These are phyloP conservation scores for Starmerella etchellsii DNA, from an alignment of 805 yeast species.

Conservation along the genomic window DNA sequence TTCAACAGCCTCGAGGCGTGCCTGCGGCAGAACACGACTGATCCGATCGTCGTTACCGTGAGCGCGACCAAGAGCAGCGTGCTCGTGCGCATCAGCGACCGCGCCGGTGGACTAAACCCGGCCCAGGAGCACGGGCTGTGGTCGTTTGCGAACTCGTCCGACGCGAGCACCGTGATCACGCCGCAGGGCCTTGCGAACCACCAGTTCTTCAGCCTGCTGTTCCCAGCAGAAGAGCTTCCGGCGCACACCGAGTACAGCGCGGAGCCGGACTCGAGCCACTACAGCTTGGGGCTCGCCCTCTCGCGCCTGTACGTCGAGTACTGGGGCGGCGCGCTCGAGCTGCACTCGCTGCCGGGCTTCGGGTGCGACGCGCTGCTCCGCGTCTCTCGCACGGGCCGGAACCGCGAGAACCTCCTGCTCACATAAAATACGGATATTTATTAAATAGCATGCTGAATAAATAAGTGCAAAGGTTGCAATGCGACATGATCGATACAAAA, in stretches of 20 bases:
- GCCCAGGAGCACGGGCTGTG: slow-evolving; percentile 52
- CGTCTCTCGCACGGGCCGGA: slow-evolving; percentile 63
- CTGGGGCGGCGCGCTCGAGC: slow-evolving; percentile 84
- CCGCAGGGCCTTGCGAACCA: slow-evolving; percentile 15
- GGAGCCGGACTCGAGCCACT: slow-evolving; percentile 27
- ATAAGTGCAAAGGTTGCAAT: too few relatives aligned
- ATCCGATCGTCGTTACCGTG: slow-evolving; percentile 63
- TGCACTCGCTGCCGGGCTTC: slow-evolving; percentile 76
- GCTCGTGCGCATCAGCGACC: slow-evolving; percentile 69
- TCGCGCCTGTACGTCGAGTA: slow-evolving; percentile 87
- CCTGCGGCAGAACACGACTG: slow-evolving; percentile 34
- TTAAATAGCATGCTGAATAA: too few relatives aligned
- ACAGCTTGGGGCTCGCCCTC: slow-evolving; percentile 87
- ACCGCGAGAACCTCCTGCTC: slow-evolving; percentile 43
- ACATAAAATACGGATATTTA: too few relatives aligned
- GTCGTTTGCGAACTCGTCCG: slow-evolving; percentile 42
- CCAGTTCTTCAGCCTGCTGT: slow-evolving; percentile 16
- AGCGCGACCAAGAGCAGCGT: slow-evolving; percentile 54
- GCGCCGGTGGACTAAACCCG: slow-evolving; percentile 72
- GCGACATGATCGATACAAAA: too few relatives aligned
- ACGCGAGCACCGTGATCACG: slow-evolving; percentile 7
- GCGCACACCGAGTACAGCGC: neutral
- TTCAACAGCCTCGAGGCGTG: slow-evolving; percentile 81
- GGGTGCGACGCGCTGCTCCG: slow-evolving; percentile 82
- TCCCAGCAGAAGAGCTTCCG: slow-evolving; percentile 17